These are phyloP conservation scores for Schizosaccharomyces lindneri DNA, from an alignment of 805 yeast genomes.

Conservation along the genomic window DNA sequence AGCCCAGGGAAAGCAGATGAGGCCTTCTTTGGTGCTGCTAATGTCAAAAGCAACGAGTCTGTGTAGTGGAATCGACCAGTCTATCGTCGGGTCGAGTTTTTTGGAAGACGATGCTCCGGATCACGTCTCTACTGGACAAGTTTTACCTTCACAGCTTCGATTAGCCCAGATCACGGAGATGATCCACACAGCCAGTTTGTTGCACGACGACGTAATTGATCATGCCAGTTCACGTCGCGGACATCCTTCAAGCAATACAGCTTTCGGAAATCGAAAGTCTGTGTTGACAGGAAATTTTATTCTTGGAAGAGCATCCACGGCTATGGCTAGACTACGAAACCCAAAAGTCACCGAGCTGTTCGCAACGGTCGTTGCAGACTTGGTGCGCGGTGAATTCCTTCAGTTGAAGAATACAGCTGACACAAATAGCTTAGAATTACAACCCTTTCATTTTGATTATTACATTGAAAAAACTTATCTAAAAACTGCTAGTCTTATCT, in stretches of 20 bases:
- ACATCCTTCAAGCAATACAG: slow-evolving; percentile 71
- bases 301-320: slow-evolving; percentile 87
- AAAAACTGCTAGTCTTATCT: slow-evolving; percentile 82
- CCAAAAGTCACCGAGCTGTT: slow-evolving; percentile 93
- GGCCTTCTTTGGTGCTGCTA: slow-evolving; percentile 71
- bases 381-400: slow-evolving; percentile 97
- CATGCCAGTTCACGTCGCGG: slow-evolving; percentile 67
- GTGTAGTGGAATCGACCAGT: neutral
- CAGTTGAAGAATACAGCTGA: slow-evolving; percentile 78
- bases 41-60: slow-evolving; percentile 44
- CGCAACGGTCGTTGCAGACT: slow-evolving; percentile 86
- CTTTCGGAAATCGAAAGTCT: slow-evolving; percentile 93
- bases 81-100: neutral
- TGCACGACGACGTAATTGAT: slow-evolving; percentile 95
- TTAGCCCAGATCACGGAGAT: slow-evolving; percentile 93
- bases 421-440: slow-evolving; percentile 27
- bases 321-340: slow-evolving; percentile 73
- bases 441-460: slow-evolving; percentile 58
- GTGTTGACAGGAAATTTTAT: slow-evolving; percentile 89
- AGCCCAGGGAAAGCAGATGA: slow-evolving; percentile 83
- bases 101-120: neutral
- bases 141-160: slow-evolving; percentile 81
- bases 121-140: slow-evolving; percentile 19
- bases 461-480: slow-evolving; percentile 85
- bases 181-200: slow-evolving; percentile 88